Evolutionary conservation across 768 basidiomycete species (phyloP).

Genomic region (Kwoniella bestiolae): DNA sequence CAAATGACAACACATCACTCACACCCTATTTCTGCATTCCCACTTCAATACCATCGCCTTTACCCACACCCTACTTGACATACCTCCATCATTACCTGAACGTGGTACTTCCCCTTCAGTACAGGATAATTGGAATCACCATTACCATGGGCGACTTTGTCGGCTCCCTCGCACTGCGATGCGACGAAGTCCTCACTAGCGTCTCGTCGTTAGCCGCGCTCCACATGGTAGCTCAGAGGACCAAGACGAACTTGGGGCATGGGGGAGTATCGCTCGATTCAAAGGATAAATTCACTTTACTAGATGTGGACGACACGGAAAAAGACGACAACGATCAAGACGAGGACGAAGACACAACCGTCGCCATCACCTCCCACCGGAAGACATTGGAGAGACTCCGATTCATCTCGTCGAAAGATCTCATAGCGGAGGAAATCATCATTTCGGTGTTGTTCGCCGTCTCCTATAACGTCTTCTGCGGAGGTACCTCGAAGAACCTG

Average conservation of each 20-base stretch:
- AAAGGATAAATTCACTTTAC: background rate
- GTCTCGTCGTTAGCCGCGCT: conserved; percentile 28
- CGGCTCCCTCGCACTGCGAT: conserved; percentile 22
- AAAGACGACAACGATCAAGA: background rate
- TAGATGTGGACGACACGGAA: background rate
- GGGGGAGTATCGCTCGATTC: background rate
- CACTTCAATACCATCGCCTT: no score
- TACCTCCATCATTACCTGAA: conserved; percentile 36
- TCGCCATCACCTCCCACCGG: conserved; percentile 23
- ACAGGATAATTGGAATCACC: conserved; percentile 7
- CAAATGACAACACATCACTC: background rate
- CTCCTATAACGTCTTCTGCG: conserved; percentile 28
- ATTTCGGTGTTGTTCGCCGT: conserved; percentile 25
- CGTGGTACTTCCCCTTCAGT: conserved; percentile 33
- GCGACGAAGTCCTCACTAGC: conserved; percentile 17
- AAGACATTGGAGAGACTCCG: conserved; percentile 23
- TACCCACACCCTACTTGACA: no score
- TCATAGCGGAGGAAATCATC: conserved; percentile 26
- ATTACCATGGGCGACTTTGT: conserved; percentile 23
- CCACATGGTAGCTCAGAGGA: conserved; percentile 28
- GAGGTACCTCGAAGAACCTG: conserved; percentile 25
- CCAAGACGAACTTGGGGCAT: background rate
- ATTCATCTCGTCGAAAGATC: conserved; percentile 12
- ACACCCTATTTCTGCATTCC: conserved; percentile 1
- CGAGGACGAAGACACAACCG: conserved; percentile 17